These are phyloP conservation scores for Amaranthus tricolor DNA, from an alignment of 179 eudicot species.

Conservation along the genomic window DNA sequence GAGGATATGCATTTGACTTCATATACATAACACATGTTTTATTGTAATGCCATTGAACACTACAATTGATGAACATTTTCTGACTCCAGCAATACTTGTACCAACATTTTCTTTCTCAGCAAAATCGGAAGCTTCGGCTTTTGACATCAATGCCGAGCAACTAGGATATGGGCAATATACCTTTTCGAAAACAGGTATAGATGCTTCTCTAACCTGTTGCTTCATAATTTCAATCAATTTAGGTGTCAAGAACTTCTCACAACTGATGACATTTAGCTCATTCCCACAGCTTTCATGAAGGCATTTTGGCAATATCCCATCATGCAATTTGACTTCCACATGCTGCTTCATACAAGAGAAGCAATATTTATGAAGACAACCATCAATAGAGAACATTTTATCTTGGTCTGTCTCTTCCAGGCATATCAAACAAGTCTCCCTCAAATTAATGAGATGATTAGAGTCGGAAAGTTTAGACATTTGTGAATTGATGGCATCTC, in stretches of 20 bases:
- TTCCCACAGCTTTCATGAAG: slow-evolving; percentile 57
- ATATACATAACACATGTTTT: slow-evolving; percentile 45
- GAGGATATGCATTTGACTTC: slow-evolving; percentile 37
- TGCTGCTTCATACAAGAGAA: slow-evolving; percentile 62
- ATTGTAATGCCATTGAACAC: slow-evolving; percentile 59
- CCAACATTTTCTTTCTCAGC: slow-evolving; percentile 15
- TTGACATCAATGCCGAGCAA: slow-evolving; percentile 66
- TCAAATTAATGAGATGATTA: slow-evolving; percentile 18
- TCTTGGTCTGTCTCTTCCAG: slow-evolving; percentile 40
- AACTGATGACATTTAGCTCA: slow-evolving; percentile 39
- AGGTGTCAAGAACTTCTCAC: slow-evolving; percentile 48
- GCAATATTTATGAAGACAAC: slow-evolving; percentile 60
- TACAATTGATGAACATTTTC: slow-evolving; percentile 53
- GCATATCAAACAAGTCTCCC: slow-evolving; percentile 58
- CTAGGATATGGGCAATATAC: slow-evolving; percentile 68
- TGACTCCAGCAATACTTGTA: slow-evolving; percentile 26
- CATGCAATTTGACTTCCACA: slow-evolving; percentile 56
- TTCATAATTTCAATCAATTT: slow-evolving; percentile 49
- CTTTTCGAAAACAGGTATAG: slow-evolving; percentile 57
- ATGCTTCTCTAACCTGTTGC: slow-evolving; percentile 55
- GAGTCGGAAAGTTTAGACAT: slow-evolving; percentile 21
- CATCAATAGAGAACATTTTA: slow-evolving; percentile 45
- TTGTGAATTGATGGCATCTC: slow-evolving; percentile 34
- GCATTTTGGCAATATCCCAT: slow-evolving; percentile 58
- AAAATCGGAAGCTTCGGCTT: slow-evolving; percentile 38